phyloP scores from a whole-genome alignment of 1,284 basidiomycete genomes.

The Microbotryum violaceum region DNA sequence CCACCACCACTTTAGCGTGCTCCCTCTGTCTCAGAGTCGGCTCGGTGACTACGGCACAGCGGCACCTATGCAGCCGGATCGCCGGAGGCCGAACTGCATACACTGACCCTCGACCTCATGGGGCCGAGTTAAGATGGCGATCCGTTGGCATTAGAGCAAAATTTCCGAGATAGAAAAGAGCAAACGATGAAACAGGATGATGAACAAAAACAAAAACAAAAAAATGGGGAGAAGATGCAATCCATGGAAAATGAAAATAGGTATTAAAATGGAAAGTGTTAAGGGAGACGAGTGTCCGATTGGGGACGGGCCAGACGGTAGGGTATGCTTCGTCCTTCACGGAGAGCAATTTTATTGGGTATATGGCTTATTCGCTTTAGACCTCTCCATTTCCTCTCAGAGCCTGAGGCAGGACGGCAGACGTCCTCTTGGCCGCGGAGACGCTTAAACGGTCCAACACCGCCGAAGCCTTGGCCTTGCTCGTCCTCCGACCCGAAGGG shows the following conservation, averaged over 20 bases:
- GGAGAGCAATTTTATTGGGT: not conserved
- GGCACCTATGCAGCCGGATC: no score
- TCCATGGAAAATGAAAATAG: not conserved
- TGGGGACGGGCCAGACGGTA: not conserved
- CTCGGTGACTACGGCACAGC: no score
- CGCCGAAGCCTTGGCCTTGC: not conserved
- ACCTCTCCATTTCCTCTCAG: not conserved
- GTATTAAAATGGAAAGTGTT: not conserved
- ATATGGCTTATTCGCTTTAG: no score
- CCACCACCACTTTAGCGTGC: no score
- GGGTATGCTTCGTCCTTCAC: not conserved
- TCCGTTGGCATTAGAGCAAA: no score
- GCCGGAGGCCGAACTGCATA: no score
- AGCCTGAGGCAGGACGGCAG: not conserved
- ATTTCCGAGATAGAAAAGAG: no score
- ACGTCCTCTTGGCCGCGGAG: not conserved
- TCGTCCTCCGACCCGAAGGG: not conserved
- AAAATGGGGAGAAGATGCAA: not conserved
- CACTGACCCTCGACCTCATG: no score
- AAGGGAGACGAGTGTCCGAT: not conserved
- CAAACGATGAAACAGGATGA: not conserved
- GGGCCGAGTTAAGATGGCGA: no score
- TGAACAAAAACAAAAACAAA: no score
- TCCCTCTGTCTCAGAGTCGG: no score
- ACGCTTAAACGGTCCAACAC: constrained; percentile 3